Evolutionary conservation across 768 basidiomycete genomes (phyloP), one percentile per base, ranked within the genome.

Genomic region (Neoboletus magnificus): DNA sequence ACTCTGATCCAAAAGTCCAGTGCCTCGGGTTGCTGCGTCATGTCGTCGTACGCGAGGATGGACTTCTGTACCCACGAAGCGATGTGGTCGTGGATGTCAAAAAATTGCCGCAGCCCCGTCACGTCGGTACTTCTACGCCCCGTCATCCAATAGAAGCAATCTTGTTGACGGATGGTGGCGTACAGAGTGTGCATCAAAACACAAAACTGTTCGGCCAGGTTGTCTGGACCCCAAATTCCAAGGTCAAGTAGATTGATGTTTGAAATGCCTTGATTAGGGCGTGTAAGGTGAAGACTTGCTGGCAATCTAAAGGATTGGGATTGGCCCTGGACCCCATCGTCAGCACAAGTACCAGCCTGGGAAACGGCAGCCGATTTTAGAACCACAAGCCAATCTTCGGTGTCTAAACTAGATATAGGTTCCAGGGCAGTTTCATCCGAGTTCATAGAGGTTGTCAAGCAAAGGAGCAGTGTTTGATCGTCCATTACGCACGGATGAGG

Each of bases 121-220:
- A 79, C 75, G 2, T 62, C 57, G 32, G 71, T 58, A 13, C 76
- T 76, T 12, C 65, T 73, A 27, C 69, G 68, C 25, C 51, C 50
- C 55, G 78, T 80, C 5, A 77, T 70, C 69, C 90, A 90, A 35
- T 74, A 67, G 32, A 96, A 74, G 68, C 89, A 96, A 63, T 95
- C 91, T 40, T 82, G 82, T 8, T 83, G 78, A 10, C 81, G 80
- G 53, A 94, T 82, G 65, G 82, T 84, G 56, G 76, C 71, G 69
- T 93, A 96, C 7, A 86, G 75, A 36, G 77, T 72, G 52, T 79
- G 83, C 67, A 95, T 91, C 57, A 85, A 75, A 43, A 94, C 72
- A n/a, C 87, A 84, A 42, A 96, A 75, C 62, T 95, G 92, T 41
- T 92, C 83, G 0, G 92, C 92, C 33, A 96, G 64, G 52, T 87